phyloP scores from a whole-genome alignment of 1,139 yeast species.

The Debaryomycetaceae sp. region DNA sequence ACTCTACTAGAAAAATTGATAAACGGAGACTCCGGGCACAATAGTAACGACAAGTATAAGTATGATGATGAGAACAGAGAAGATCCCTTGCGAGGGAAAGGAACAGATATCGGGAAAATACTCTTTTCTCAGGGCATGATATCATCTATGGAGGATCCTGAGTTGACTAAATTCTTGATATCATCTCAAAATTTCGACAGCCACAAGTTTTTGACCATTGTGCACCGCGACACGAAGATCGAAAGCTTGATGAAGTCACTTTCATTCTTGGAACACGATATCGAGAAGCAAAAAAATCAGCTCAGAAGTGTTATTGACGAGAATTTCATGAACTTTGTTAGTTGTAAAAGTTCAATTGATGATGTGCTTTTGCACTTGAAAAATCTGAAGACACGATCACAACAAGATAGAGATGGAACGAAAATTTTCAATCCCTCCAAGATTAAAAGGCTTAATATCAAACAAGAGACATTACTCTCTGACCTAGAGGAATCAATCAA shows the following conservation, averaged over 20 bases:
- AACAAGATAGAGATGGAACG: conserved; percentile 32
- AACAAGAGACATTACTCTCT: conserved; percentile 19
- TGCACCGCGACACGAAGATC: conserved; percentile 70
- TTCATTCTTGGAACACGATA: conserved; percentile 54
- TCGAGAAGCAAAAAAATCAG: conserved; percentile 63
- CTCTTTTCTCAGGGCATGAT: conserved; percentile 38
- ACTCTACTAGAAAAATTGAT: conserved; percentile 24
- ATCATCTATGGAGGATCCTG: conserved; percentile 38
- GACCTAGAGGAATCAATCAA: conserved; percentile 44
- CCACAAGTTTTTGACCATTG: conserved; percentile 59
- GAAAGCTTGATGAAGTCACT: conserved; percentile 58
- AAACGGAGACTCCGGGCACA: conserved; percentile 8
- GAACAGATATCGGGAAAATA: conserved; percentile 40
- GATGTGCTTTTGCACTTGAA: conserved; percentile 32
- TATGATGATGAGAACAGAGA: conserved; percentile 20
- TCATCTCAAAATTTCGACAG: conserved; percentile 74
- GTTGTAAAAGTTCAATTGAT: conserved; percentile 61
- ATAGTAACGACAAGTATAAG: conserved; percentile 6
- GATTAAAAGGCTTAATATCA: conserved; percentile 15
- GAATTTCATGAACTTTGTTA: conserved; percentile 72
- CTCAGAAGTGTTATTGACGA: conserved; percentile 65
- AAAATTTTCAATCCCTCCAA: conserved; percentile 40
- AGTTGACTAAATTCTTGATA: conserved; percentile 55
- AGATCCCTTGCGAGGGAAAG: conserved; percentile 57
- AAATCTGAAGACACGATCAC: conserved; percentile 33